Base-by-base conservation (phyloP, 208 protist genomes). In the Vickermania ingenoplastis region DNA sequence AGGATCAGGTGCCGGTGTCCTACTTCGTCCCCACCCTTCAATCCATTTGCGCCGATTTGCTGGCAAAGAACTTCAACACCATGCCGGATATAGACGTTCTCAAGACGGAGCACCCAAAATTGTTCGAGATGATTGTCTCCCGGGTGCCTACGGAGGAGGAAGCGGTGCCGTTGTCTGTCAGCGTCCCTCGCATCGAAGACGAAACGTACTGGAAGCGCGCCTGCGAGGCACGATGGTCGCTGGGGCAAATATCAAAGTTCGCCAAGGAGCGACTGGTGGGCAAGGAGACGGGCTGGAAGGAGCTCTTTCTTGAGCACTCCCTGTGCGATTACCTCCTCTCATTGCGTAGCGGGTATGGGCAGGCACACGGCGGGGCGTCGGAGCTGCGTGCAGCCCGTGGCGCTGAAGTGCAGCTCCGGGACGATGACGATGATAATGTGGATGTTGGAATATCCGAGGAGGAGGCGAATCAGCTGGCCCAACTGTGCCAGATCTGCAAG, bases 21-120 rank as follows among this genome's bases (percentile, higher is more conserved):
- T 91, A 86, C 71, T 96, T 96, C 74, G 75, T 86, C n/a, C 76
- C 82, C 3, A 81, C 77, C 0, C 73, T 96, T 25, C 75, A 89
- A 57, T 58, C 73, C 31, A 62, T 93, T 48, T 89, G 81, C 22
- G 81, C 83, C 24, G 71, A 81, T 31, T 62, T 76, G 28, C 71
- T 96, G 25, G 86, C 90, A 24, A 31, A 75, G 57, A 75, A 73
- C 67, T 96, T 94, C 54, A 70, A 58, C 0, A 63, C 54, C 26
- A 71, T 77, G 49, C 41, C 59, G 1, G 81, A 81, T 22, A 73
- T 86, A 31, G 90, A 96, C 52, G 26, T 50, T 5, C 67, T 94
- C 53, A 70, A 63, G 3, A 75, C 75, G 24, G 56, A 80, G 41
- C 24, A 77, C 21, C 36, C 31, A 14, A 62, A 73, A 27, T 71